Percentiles rank a stretch among this genome's conserved stretches.
phyloP scores from a whole-genome alignment of 2,329 filamentous ascomycete genomes.

The Ophiosphaerella narmari region DNA sequence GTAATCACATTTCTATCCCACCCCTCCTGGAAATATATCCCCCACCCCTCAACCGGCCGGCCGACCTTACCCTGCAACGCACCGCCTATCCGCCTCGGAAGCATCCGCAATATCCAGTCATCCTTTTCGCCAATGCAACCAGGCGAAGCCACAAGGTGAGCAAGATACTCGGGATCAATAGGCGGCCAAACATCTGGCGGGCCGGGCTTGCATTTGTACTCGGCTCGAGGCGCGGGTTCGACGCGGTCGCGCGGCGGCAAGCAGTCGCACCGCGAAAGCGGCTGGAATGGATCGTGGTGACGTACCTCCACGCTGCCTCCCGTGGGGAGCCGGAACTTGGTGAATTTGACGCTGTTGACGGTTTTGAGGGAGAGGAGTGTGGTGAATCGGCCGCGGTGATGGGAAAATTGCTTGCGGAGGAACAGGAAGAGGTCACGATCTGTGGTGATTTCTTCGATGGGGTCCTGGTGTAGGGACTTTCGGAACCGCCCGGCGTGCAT shows the following conservation, averaged over 20 bases:
- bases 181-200: conserved; percentile 12
- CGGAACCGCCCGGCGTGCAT: conserved; percentile 10
- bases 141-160: conserved; percentile 19
- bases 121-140: conserved; percentile 16
- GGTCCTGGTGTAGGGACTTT: conserved; percentile 15
- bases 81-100: conserved; percentile 19
- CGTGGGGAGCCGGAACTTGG: conserved; percentile 12
- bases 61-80: conserved; percentile 8
- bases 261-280: conserved; percentile 14
- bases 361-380: conserved; percentile 8
- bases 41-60: conserved; percentile 25
- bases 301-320: conserved; percentile 18
- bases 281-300: conserved; percentile 13
- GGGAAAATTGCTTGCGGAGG: conserved; percentile 4
- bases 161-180: conserved; percentile 13
- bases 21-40: conserved; percentile 23
- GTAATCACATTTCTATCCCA: conserved; percentile 17
- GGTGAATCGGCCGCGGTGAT: conserved; percentile 2
- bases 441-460: conserved; percentile 10
- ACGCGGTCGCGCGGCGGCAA: conserved; percentile 19
- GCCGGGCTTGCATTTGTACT: conserved; percentile 24
- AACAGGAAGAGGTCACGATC: conserved; percentile 23
- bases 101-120: conserved; percentile 16
- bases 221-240: conserved; percentile 12
- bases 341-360: conserved; percentile 15